Conservation (phyloP, 345 rosid species). For the Rhodamnia rubescens region DNA sequence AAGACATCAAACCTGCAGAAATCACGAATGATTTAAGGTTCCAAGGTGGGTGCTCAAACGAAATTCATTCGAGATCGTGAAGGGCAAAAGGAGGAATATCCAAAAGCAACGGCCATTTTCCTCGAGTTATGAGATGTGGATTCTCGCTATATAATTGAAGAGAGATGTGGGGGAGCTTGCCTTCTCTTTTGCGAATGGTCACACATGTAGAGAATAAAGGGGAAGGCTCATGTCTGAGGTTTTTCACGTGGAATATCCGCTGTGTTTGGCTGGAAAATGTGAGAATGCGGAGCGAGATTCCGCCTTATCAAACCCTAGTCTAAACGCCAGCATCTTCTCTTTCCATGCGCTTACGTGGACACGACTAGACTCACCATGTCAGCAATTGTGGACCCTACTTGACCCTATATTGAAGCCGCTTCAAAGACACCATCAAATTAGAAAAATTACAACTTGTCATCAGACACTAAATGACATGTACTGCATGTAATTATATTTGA, state of each 20-base stretch:
- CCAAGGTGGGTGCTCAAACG: background rate
- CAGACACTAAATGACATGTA: background rate
- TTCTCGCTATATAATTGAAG: conserved; percentile 8
- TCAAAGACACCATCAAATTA: background rate
- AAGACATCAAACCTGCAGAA: background rate
- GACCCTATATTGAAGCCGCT: background rate
- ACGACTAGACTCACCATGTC: background rate
- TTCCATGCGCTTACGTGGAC: background rate
- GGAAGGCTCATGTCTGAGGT: background rate
- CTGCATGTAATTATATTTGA: background rate
- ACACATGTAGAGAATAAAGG: background rate
- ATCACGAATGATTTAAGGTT: background rate
- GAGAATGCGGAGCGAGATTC: background rate
- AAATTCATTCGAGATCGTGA: background rate
- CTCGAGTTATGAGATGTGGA: conserved; percentile 1
- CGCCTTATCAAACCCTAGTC: conserved; percentile 4
- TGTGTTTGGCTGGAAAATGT: background rate
- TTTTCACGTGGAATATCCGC: conserved; percentile 4
- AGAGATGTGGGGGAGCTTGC: background rate
- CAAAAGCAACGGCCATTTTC: conserved; percentile 6
- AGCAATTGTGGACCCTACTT: background rate
- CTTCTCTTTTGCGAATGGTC: background rate
- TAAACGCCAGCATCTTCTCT: background rate
- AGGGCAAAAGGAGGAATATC: conserved; percentile 3
- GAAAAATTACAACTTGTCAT: background rate